Evolutionary conservation across 2,329 filamentous ascomycete genomes (phyloP).

Genomic region (Sporothrix brasiliensis): DNA sequence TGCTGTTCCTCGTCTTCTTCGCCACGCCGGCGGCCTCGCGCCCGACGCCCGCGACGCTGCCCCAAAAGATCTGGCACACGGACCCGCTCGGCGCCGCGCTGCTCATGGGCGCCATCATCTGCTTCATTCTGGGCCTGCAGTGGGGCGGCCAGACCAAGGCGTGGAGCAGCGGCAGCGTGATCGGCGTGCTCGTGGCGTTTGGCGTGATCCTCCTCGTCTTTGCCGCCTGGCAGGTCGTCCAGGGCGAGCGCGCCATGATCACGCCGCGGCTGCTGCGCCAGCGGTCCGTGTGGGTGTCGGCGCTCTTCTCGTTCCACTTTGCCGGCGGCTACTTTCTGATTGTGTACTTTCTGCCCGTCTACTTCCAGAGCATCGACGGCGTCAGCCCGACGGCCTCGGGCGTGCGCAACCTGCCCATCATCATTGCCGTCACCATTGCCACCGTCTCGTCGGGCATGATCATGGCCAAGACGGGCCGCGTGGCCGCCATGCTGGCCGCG

Average conservation of each 20-base stretch:
- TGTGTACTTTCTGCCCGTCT: constrained; percentile 37
- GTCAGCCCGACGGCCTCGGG: constrained; percentile 45
- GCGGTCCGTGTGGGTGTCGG: constrained; percentile 49
- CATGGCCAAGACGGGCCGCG: constrained; percentile 42
- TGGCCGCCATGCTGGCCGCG: constrained; percentile 44
- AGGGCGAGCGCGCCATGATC: constrained; percentile 55
- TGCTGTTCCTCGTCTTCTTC: constrained; percentile 44
- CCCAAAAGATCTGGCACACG: constrained; percentile 49
- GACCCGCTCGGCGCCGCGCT: constrained; percentile 47
- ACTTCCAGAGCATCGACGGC: constrained; percentile 32
- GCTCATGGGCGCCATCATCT: constrained; percentile 46
- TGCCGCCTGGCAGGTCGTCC: constrained; percentile 34
- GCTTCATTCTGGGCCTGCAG: constrained; percentile 49
- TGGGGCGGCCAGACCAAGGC: constrained; percentile 48
- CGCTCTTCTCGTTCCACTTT: constrained; percentile 49
- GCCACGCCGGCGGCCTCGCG: constrained; percentile 42
- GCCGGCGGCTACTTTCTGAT: constrained; percentile 50
- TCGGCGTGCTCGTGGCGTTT: constrained; percentile 28
- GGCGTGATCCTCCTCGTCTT: constrained; percentile 23
- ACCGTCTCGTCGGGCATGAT: constrained; percentile 43
- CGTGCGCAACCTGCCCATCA: constrained; percentile 48
- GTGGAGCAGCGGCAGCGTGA: constrained; percentile 44
- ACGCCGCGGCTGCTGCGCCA: constrained; percentile 50
- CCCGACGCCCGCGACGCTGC: constrained; percentile 40
- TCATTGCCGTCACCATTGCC: constrained; percentile 45